Evolutionary conservation across 768 basidiomycete species (phyloP).

Genomic region (Russula earlei): DNA sequence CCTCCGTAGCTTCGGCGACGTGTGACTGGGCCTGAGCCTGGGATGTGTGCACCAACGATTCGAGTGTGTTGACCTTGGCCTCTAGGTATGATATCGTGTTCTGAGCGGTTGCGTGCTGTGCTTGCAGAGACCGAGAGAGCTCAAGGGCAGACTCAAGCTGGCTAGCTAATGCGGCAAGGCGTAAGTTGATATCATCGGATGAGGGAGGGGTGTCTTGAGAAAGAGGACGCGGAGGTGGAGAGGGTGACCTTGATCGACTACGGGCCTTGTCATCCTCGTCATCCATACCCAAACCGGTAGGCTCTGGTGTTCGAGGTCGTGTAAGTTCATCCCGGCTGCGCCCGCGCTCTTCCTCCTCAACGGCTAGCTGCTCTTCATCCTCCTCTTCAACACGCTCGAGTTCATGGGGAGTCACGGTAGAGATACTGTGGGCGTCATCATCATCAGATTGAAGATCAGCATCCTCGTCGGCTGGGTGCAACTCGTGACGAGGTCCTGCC

Average conservation of each 20-base stretch:
- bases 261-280: slow-evolving; percentile 38
- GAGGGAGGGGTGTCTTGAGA: slow-evolving; percentile 22
- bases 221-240: slow-evolving; percentile 20
- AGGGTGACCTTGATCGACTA: slow-evolving; percentile 21
- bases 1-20: slow-evolving; percentile 27
- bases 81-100: slow-evolving; percentile 61
- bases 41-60: slow-evolving; percentile 49
- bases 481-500: slow-evolving; percentile 14
- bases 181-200: slow-evolving; percentile 49
- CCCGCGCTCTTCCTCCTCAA: slow-evolving; percentile 37
- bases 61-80: slow-evolving; percentile 57
- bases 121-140: slow-evolving; percentile 62
- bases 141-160: slow-evolving; percentile 73
- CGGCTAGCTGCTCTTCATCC: slow-evolving; percentile 48
- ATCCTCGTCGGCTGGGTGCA: slow-evolving; percentile 19
- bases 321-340: slow-evolving; percentile 46
- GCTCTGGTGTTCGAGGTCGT: slow-evolving; percentile 75
- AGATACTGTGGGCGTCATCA: slow-evolving; percentile 62
- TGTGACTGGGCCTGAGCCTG: slow-evolving; percentile 34
- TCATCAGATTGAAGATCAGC: slow-evolving; percentile 31
- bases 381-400: slow-evolving; percentile 68
- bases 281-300: slow-evolving; percentile 46
- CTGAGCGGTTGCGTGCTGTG: slow-evolving; percentile 71
- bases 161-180: slow-evolving; percentile 50
- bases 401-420: slow-evolving; percentile 60